phyloP scores from a whole-genome alignment of 352 stramenopile species.

The Phytopythium kandeliae region DNA sequence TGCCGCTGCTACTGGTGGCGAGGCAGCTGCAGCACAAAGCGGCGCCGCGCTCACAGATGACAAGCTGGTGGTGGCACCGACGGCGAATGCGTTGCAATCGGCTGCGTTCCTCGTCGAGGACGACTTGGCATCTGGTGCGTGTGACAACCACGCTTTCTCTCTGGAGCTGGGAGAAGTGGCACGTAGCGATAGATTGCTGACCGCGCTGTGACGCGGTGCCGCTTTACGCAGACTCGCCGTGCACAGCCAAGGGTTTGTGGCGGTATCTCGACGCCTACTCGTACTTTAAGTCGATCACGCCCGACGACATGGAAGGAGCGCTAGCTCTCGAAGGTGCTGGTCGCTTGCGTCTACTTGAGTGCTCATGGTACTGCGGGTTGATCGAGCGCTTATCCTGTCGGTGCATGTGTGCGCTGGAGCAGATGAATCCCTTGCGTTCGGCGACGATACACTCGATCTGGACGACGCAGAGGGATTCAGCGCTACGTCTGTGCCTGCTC shows the following conservation, averaged over 20 bases:
- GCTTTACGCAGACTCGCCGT: conserved; percentile 41
- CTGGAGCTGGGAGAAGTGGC: not conserved
- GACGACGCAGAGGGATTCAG: not conserved
- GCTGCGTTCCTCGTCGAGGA: conserved; percentile 47
- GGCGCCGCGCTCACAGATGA: conserved; percentile 10
- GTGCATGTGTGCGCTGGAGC: not conserved
- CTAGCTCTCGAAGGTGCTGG: conserved; percentile 51
- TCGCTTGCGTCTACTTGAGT: not conserved
- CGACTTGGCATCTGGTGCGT: conserved; percentile 49
- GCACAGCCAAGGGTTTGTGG: conserved; percentile 64
- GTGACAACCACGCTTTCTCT: not conserved
- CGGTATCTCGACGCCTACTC: conserved; percentile 53
- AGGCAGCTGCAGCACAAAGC: conserved; percentile 14
- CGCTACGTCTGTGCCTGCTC: not conserved
- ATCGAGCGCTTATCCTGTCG: not conserved
- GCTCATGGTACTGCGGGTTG: no score
- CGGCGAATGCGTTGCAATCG: conserved; percentile 18
- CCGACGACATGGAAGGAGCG: conserved; percentile 49
- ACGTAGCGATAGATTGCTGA: not conserved
- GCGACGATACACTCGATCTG: not conserved
- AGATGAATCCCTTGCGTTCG: conserved; percentile 2
- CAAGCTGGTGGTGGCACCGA: conserved; percentile 11
- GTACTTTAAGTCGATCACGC: conserved; percentile 56
- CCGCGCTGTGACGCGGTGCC: not conserved
- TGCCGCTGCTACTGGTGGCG: conserved; percentile 7